phyloP scores from a whole-genome alignment of 768 basidiomycete genomes.

The Lactarius indigo region DNA sequence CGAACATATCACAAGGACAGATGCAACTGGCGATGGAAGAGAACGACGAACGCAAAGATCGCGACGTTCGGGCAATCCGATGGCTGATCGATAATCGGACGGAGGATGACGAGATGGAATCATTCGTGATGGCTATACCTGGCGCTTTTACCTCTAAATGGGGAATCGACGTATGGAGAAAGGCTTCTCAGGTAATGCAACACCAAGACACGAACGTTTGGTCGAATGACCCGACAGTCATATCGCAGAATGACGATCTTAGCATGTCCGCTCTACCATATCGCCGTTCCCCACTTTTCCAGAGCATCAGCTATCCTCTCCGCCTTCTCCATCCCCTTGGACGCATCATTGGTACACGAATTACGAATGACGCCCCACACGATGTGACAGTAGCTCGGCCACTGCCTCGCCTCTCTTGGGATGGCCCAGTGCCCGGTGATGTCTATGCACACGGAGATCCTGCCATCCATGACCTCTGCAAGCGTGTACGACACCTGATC shows the following conservation, averaged over 20 bases:
- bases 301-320: background rate
- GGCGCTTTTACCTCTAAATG: background rate
- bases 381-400: background rate
- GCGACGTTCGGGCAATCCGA: too few species aligned
- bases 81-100: too few species aligned
- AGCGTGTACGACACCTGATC: background rate
- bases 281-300: background rate
- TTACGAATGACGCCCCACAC: background rate
- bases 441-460: background rate
- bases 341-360: background rate
- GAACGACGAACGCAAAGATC: background rate
- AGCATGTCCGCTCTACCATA: background rate
- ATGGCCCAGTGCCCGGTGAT: background rate
- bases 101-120: too few species aligned
- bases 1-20: background rate
- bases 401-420: too few species aligned
- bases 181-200: background rate
- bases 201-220: background rate
- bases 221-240: background rate
- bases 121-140: too few species aligned
- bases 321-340: background rate
- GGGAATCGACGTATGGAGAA: background rate
- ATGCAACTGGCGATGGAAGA: conserved; percentile 6
- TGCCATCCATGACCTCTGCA: background rate
- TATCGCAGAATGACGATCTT: background rate